Conservation (phyloP, 2,329 filamentous ascomycete genomes). For the Coniochaeta hoffmannii region DNA sequence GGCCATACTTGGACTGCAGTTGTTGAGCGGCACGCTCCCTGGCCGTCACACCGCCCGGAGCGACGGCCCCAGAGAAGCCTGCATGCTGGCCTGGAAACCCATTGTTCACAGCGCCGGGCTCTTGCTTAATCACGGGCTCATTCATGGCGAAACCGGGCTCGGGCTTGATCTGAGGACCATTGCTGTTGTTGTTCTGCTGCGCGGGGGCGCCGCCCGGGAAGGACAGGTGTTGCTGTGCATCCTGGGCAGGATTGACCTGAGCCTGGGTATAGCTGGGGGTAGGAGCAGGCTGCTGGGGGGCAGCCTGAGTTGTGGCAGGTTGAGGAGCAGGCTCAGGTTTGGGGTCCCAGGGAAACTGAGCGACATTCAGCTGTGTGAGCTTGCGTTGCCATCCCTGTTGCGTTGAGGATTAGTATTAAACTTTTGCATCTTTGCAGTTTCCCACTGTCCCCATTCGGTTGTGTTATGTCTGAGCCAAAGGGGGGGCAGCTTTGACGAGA, state of each 20-base stretch:
- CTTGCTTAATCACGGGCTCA: constrained; percentile 40
- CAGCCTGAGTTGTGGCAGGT: constrained; percentile 32
- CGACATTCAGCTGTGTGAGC: constrained; percentile 75
- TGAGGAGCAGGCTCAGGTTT: constrained; percentile 43
- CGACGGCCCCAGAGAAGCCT: constrained; percentile 21
- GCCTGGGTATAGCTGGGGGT: constrained; percentile 23
- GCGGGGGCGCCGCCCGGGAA: constrained; percentile 17
- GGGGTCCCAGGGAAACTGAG: constrained; percentile 92
- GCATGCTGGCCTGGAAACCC: constrained; percentile 25
- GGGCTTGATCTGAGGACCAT: constrained; percentile 19
- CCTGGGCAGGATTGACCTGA: constrained; percentile 25
- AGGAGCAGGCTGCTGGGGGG: constrained; percentile 23
- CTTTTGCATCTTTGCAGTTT: too few relatives aligned
- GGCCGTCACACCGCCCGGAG: constrained; percentile 26
- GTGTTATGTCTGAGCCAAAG: neutral
- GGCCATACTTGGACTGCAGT: constrained; percentile 53
- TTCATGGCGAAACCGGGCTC: constrained; percentile 26
- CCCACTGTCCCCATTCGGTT: neutral
- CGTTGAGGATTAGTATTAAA: neutral
- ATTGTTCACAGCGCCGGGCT: constrained; percentile 36
- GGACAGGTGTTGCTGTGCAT: constrained; percentile 16
- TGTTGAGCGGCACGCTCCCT: constrained; percentile 46
- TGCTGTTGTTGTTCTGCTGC: constrained; percentile 17
- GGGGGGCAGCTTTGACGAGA: neutral
- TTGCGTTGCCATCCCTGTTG: constrained; percentile 88